Base-by-base conservation (phyloP, 495 filamentous ascomycete species). In the Tuber umbilicatum region DNA sequence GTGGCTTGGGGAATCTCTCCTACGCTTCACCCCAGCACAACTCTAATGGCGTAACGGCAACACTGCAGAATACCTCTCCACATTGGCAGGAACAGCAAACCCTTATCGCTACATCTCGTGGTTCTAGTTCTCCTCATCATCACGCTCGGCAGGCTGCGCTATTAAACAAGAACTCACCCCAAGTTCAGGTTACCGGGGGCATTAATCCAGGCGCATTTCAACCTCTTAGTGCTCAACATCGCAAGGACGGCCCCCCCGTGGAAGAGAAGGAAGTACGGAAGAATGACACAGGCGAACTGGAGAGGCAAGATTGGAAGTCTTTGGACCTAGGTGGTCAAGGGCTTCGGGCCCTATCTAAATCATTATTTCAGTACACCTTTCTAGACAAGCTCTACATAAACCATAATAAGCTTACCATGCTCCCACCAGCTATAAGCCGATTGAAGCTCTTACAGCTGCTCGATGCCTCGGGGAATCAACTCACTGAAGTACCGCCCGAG, bases 251-350 rank as follows among this genome's bases (percentile, higher is more conserved):
- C 5, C 80, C 79, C 19, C 79, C 87, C 27, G 85, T 84, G 40
- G 89, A 93, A 55, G 86, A 87, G 70, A 88, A 90, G 74, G 69
- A 87, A 19, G 86, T 89, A 73, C 92, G 94, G 74, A 84, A 85
- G 40, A 87, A 87, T 5, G 84, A 84, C 73, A 88, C 91, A 68
- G 89, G 88, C 73, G 85, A 91, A 79, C 84, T 87, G 35, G 85
- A 90, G 74, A 86, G 92, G 72, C 93, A 97, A 81, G 90, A 93
- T 78, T 98, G 95, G 95, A 86, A 91, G 79, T 91, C 92, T 67
- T 84, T 99, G 67, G 95, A 99, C 86, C 89, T 97, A 80, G 94
- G 94, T 80, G 95, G 94, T 0, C 96, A 97, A 85, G 94, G 93
- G 42, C 84, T 99, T 42, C 91, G 93, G 78, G 91, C 91, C 55